Percentiles rank a stretch among this genome's conserved stretches.
These are phyloP conservation scores for Xylaria sp. DNA, from an alignment of 2,329 filamentous ascomycete species.

Conservation along the genomic window DNA sequence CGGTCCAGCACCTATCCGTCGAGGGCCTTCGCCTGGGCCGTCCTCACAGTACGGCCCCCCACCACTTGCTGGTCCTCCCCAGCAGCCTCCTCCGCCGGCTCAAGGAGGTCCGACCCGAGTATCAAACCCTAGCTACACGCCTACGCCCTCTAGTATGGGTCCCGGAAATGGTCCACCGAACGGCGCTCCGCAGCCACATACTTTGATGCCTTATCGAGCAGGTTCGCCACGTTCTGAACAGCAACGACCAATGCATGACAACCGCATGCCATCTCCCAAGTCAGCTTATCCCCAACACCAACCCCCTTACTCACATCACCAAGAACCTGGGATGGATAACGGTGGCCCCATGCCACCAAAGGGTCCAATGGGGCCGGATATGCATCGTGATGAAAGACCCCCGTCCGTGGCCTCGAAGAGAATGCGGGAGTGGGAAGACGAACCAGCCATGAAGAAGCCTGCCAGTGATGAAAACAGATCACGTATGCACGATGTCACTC, in stretches of 20 bases:
- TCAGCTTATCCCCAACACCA: constrained; percentile 82
- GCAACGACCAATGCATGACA: constrained; percentile 74
- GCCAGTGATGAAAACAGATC: constrained; percentile 87
- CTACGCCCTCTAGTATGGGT: constrained; percentile 46
- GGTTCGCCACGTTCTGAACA: constrained; percentile 85
- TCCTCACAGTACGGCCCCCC: constrained; percentile 60
- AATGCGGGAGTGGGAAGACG: constrained; percentile 90
- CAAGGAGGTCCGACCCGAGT: constrained; percentile 46
- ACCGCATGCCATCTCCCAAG: constrained; percentile 88
- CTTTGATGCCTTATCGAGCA: constrained; percentile 74
- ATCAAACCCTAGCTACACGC: constrained; percentile 47
- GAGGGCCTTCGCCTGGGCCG: constrained; percentile 61
- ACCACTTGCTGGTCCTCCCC: constrained; percentile 49
- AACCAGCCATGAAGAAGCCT: constrained; percentile 79
- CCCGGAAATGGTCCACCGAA: constrained; percentile 52
- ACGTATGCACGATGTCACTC: constrained; percentile 81
- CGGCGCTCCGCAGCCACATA: constrained; percentile 50
- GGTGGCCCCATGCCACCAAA: constrained; percentile 68
- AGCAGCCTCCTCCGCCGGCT: constrained; percentile 54
- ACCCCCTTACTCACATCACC: constrained; percentile 71
- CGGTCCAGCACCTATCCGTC: constrained; percentile 55
- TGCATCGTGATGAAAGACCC: constrained; percentile 74
- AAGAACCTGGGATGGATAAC: constrained; percentile 66
- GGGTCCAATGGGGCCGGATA: constrained; percentile 65
- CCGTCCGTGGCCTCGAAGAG: constrained; percentile 82